Evolutionary conservation across 345 rosid species (phyloP).

Genomic region (Moricandia moricandioides): DNA sequence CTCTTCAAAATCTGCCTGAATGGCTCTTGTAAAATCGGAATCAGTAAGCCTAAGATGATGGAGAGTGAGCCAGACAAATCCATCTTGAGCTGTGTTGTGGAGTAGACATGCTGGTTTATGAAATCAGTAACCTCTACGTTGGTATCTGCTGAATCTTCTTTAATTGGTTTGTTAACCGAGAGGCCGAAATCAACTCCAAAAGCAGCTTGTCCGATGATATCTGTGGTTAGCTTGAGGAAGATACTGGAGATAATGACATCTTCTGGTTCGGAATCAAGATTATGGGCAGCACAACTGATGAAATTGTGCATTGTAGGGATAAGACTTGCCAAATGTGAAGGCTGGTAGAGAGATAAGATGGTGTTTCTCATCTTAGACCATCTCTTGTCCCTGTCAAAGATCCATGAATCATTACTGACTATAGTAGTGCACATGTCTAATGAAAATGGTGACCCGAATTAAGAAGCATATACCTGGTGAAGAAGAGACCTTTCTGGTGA

Average conservation of each 20-base stretch:
- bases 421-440: too few species aligned
- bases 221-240: constrained; percentile 79
- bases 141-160: constrained; percentile 32
- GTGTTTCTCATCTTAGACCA: constrained; percentile 93
- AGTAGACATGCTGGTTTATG: constrained; percentile 79
- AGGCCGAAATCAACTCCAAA: constrained; percentile 83
- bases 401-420: not conserved
- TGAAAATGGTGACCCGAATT: not conserved
- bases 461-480: constrained; percentile 59
- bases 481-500: constrained; percentile 94
- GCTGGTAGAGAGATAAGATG: constrained; percentile 77
- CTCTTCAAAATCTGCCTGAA: constrained; percentile 78
- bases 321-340: constrained; percentile 75
- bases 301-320: constrained; percentile 73
- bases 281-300: constrained; percentile 59
- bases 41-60: constrained; percentile 65
- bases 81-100: constrained; percentile 93
- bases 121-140: constrained; percentile 55
- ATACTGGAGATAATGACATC: constrained; percentile 68
- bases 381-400: constrained; percentile 57
- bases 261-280: constrained; percentile 42
- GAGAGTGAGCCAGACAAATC: constrained; percentile 80
- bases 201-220: constrained; percentile 86
- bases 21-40: constrained; percentile 82
- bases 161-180: constrained; percentile 39